phyloP scores from a whole-genome alignment of 306 rosid species.

The Citrullus amarus region DNA sequence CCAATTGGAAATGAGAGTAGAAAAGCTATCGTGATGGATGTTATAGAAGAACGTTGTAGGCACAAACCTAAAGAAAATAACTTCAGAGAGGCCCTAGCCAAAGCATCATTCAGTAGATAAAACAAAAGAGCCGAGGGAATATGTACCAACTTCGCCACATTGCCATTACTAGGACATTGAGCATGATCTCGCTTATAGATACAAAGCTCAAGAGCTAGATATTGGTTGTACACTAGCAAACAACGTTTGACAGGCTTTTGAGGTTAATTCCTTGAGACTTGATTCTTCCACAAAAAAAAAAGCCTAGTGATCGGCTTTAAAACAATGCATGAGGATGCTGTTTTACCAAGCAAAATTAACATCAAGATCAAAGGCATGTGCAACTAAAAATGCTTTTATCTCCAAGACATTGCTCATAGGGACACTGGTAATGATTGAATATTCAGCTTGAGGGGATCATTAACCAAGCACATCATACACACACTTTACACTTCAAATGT shows the following conservation, averaged over 20 bases:
- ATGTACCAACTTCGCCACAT: background rate
- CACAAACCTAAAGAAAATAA: background rate
- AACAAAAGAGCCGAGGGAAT: background rate
- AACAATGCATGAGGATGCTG: background rate
- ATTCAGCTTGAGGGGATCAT: background rate
- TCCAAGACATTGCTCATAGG: background rate
- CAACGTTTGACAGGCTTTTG: background rate
- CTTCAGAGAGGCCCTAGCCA: background rate
- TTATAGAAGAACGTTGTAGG: background rate
- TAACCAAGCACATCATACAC: background rate
- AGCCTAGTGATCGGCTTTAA: background rate
- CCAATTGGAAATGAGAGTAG: too few relatives aligned
- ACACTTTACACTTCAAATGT: background rate
- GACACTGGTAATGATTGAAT: background rate
- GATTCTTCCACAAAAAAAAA: background rate
- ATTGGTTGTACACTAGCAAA: background rate
- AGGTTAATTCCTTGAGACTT: background rate
- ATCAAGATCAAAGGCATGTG: background rate
- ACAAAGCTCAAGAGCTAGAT: background rate
- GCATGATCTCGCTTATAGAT: background rate
- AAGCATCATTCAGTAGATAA: background rate
- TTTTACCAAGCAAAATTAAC: background rate
- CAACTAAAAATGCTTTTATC: background rate
- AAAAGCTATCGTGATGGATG: too few relatives aligned
- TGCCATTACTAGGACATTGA: background rate